Evolutionary conservation across 208 protist genomes (phyloP).

Genomic region (Zelonia costaricensis): DNA sequence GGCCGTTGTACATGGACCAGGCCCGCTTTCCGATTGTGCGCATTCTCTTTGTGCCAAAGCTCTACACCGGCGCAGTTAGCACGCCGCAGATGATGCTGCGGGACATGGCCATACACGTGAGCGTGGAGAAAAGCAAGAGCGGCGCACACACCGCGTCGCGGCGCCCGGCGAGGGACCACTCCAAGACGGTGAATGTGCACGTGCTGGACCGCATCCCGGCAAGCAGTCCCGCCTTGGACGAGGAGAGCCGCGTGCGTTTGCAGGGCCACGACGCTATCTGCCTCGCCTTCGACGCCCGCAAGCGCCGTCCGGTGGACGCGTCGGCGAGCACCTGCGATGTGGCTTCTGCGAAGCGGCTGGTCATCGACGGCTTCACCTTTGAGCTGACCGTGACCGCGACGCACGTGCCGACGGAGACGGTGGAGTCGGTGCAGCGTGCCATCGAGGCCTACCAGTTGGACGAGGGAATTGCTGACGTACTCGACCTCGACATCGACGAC

Average conservation of each 20-base stretch:
- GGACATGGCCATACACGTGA: constrained; percentile 25
- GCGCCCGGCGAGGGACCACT: constrained; percentile 1
- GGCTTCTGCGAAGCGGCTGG: constrained; percentile 14
- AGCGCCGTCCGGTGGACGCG: background rate
- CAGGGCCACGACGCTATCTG: constrained; percentile 11
- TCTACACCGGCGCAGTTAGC: constrained; percentile 13
- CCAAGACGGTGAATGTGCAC: constrained; percentile 10
- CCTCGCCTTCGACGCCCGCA: constrained; percentile 18
- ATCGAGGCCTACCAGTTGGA: constrained; percentile 25
- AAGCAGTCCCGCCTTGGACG: constrained; percentile 2
- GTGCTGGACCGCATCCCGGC: constrained; percentile 17
- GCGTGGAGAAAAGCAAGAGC: background rate
- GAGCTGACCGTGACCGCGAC: constrained; percentile 11
- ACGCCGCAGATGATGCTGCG: constrained; percentile 6
- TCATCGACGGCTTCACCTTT: constrained; percentile 21
- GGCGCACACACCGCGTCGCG: background rate
- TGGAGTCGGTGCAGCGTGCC: constrained; percentile 17
- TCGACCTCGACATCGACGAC: constrained; percentile 19
- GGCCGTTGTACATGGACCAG: constrained; percentile 20
- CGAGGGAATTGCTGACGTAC: background rate
- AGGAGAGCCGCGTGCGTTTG: background rate
- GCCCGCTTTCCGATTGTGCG: constrained; percentile 22
- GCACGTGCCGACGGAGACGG: constrained; percentile 9
- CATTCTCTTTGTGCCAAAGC: constrained; percentile 23
- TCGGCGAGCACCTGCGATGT: constrained; percentile 8